Evolutionary conservation across 371 early-diverging fungal genomes (phyloP), one percentile per base, ranked within the genome.

Genomic region (Lichtheimia hyalospora): DNA sequence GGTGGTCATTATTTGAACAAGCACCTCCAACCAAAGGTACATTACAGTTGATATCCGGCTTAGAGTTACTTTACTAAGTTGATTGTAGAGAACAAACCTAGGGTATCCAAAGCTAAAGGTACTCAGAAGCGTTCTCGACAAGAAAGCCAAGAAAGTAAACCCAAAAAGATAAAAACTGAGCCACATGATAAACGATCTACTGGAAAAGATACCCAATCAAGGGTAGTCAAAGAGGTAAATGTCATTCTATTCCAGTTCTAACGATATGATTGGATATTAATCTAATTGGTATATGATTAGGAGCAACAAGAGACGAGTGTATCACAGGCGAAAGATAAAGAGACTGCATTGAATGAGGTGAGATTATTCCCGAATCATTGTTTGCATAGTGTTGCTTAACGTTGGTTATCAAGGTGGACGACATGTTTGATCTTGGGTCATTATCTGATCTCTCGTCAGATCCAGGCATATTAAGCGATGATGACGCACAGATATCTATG

Each of bases 1-100:
- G 82, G 84, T 86, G 89, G 87, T 77, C 83, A 28, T 62, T 87
- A 54, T 70, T 72, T 10, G 71, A 74, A 27, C 67, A 77, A 12
- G 74, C 71, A 10, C 84, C 85, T 7, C 85, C 83, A 15, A 62
- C 60, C 21, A 77, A 77, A 69, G 73, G 74, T 68, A 58, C 59
- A 60, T 63, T 66, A 63, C 16, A 2, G 10, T 28, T 20, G 28
- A 5, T 48, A 1, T 1, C 44, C 13, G 41, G 25, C 10, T 34
- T 34, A 6, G 6, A 4, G 1, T 8, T 34, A 10, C 34, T 0
- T 8, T 34, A 10, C 5, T 8, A 34, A 34, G 10, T 8, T 10
- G 8, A n/a, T 8, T 8, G 10, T 34, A 34, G 34, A 34, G 1
- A 34, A 8, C 34, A 34, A 34, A 8, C 34, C 34, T 8, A 34